phyloP scores from a whole-genome alignment of 192 early-diverging fungal genomes.

The Rhizophagus prolifer region DNA sequence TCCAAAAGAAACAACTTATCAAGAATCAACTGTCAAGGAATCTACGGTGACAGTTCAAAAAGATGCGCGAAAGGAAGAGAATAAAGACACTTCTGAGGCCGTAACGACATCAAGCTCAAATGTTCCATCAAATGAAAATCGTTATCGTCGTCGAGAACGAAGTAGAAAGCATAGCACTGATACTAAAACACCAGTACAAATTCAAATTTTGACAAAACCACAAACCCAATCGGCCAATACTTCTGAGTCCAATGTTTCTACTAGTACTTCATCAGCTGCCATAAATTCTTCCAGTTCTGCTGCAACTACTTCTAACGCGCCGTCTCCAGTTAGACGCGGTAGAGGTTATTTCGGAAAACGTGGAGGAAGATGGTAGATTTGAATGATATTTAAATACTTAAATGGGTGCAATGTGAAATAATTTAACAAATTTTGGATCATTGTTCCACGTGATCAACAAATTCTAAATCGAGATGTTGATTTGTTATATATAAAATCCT shows the following conservation, averaged over 20 bases:
- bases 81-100: background rate
- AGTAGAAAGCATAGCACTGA: background rate
- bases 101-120: background rate
- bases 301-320: background rate
- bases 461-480: too few species aligned
- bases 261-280: background rate
- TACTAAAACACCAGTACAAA: background rate
- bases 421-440: too few species aligned
- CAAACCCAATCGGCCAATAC: background rate
- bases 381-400: background rate
- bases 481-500: too few species aligned
- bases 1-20: background rate
- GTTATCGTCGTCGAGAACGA: background rate
- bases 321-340: background rate
- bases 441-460: background rate
- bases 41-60: background rate
- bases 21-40: background rate
- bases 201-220: background rate
- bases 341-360: background rate
- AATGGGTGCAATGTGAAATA: too few species aligned
- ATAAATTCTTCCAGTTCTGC: background rate
- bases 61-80: background rate
- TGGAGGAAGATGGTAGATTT: background rate
- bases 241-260: background rate
- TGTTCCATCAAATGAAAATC: background rate